Conservation (phyloP, 441 rosid genomes). For the Croton laevigatus region DNA sequence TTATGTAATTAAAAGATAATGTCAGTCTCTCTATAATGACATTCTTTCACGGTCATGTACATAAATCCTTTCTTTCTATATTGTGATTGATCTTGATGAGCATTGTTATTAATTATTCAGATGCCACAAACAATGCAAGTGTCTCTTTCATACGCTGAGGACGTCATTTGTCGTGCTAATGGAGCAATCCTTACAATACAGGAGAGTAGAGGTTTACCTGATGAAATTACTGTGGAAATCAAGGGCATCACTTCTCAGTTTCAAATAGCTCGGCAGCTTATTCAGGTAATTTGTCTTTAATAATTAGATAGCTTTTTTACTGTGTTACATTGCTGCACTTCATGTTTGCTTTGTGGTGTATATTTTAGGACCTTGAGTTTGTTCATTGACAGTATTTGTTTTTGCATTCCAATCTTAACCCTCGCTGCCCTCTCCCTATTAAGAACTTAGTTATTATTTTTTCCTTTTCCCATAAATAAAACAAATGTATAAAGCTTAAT, state of each 20-base stretch:
- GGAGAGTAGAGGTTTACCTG: constrained; percentile 48
- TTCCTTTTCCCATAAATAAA: neutral
- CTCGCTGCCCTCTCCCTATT: too few relatives aligned
- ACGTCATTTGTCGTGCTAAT: constrained; percentile 41
- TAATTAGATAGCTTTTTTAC: neutral
- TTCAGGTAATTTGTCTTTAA: constrained; percentile 34
- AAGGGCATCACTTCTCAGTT: constrained; percentile 55
- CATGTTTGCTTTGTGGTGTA: neutral
- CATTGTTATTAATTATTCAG: constrained; percentile 23
- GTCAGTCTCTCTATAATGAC: too few relatives aligned
- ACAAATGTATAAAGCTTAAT: neutral
- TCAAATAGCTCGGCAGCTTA: constrained; percentile 53
- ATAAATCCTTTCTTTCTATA: neutral
- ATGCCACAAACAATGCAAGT: constrained; percentile 28
- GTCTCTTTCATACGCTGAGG: too few relatives aligned
- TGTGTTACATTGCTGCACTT: neutral
- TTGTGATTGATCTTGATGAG: neutral
- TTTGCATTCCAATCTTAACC: neutral
- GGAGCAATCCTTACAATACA: constrained; percentile 48
- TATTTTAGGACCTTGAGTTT: neutral
- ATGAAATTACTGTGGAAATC: constrained; percentile 57
- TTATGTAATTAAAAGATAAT: neutral
- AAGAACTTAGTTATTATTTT: neutral
- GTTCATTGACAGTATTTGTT: neutral
- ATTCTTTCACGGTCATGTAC: too few relatives aligned